Conservation (phyloP, 768 basidiomycete genomes). For the Tylopilus plumbeoviolaceoides region DNA sequence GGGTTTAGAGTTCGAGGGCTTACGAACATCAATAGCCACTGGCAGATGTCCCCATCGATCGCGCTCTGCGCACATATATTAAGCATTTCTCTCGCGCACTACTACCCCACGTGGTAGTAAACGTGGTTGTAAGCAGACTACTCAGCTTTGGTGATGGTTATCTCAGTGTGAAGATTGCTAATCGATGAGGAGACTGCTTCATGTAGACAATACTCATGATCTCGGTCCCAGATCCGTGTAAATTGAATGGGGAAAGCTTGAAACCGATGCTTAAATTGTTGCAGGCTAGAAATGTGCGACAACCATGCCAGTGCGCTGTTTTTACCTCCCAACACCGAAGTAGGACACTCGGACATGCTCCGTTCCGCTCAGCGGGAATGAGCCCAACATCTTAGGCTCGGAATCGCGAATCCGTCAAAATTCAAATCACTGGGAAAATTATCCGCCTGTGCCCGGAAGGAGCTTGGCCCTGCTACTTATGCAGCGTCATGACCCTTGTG, state of each 20-base stretch:
- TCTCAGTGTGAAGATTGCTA: neutral
- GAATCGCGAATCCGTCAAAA: neutral
- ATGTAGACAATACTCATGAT: neutral
- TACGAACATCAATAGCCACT: neutral
- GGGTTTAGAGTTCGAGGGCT: neutral
- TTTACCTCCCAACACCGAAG: neutral
- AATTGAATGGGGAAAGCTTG: neutral
- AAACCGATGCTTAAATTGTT: neutral
- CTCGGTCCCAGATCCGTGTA: neutral
- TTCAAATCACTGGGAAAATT: neutral
- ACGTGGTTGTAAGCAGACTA: neutral
- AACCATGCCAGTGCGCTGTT: neutral
- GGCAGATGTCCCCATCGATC: constrained; percentile 1
- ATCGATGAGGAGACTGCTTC: constrained; percentile 5
- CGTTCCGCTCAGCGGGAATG: neutral
- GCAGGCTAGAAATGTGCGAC: neutral
- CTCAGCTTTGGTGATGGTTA: neutral
- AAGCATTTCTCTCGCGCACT: neutral
- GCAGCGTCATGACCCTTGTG: neutral
- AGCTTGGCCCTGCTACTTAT: neutral
- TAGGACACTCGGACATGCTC: neutral
- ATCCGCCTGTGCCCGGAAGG: neutral
- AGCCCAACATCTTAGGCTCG: neutral
- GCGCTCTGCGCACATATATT: neutral
- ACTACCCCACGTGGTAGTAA: neutral